phyloP scores from a whole-genome alignment of 2,329 filamentous ascomycete genomes.

The Parastagonospora nodorum region DNA sequence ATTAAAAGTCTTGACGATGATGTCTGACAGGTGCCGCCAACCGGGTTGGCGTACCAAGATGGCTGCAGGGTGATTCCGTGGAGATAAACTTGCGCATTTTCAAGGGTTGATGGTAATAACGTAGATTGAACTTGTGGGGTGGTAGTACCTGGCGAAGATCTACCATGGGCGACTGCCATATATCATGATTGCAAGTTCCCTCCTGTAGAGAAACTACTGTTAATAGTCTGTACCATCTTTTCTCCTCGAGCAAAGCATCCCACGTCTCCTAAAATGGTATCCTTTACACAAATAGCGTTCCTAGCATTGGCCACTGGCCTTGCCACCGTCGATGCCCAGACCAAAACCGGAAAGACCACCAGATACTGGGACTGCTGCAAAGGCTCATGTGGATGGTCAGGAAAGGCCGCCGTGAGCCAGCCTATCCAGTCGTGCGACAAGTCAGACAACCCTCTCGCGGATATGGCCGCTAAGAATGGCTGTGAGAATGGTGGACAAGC shows the following conservation, averaged over 20 bases:
- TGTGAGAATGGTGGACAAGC: slow-evolving; percentile 62
- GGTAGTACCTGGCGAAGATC: background rate
- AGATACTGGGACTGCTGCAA: slow-evolving; percentile 69
- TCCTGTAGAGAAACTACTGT: no score
- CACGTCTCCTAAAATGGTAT: slow-evolving; percentile 24
- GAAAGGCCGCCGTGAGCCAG: slow-evolving; percentile 59
- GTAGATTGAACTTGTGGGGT: background rate
- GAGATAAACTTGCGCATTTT: slow-evolving; percentile 4
- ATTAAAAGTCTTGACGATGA: slow-evolving; percentile 9
- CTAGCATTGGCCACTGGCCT: slow-evolving; percentile 32
- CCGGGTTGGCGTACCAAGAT: slow-evolving; percentile 5
- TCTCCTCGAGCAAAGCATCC: background rate
- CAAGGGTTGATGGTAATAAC: slow-evolving; percentile 1
- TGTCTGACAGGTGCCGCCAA: slow-evolving; percentile 6
- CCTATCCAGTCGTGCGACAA: slow-evolving; percentile 62
- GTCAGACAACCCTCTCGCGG: slow-evolving; percentile 60
- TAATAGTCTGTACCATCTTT: background rate
- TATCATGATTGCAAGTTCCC: background rate
- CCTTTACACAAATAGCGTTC: slow-evolving; percentile 35
- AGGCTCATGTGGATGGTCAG: slow-evolving; percentile 66
- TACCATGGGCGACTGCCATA: background rate
- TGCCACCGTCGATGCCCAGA: slow-evolving; percentile 33
- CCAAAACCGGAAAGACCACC: slow-evolving; percentile 39
- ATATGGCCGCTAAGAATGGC: slow-evolving; percentile 56
- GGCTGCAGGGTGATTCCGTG: background rate